A percentile compares a stretch with the other conserved stretches of the same genome.
Evolutionary conservation across 257 asterid species (phyloP).

Genomic region (Solanum pinnatisectum): DNA sequence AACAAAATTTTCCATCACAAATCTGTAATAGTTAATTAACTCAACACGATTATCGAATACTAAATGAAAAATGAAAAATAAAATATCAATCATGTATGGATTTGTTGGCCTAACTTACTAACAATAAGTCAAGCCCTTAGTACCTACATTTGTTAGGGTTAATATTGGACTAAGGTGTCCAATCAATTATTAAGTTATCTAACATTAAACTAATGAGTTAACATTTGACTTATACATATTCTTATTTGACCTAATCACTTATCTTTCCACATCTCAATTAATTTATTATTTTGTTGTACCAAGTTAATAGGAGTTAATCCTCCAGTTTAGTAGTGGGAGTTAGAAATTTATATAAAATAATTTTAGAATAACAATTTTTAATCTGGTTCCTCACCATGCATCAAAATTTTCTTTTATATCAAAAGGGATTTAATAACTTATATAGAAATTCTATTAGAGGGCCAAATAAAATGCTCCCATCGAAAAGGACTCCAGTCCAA

Average conservation of each 20-base stretch:
- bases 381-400: background rate
- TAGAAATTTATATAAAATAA: too few species aligned
- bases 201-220: background rate
- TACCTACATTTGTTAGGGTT: background rate
- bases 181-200: background rate
- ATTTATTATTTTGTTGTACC: background rate
- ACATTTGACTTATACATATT: background rate
- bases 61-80: background rate
- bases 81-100: background rate
- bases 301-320: background rate
- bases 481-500: too few species aligned
- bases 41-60: background rate
- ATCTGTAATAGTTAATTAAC: background rate
- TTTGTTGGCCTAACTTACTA: background rate
- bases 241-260: background rate
- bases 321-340: too few species aligned
- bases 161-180: background rate
- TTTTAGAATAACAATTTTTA: too few species aligned
- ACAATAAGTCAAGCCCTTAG: background rate
- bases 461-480: too few species aligned
- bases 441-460: background rate
- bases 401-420: background rate
- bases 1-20: accelerated
- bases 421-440: background rate
- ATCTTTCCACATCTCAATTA: background rate